Conservation (phyloP, 352 stramenopile species). For the Phytophthora pini region DNA sequence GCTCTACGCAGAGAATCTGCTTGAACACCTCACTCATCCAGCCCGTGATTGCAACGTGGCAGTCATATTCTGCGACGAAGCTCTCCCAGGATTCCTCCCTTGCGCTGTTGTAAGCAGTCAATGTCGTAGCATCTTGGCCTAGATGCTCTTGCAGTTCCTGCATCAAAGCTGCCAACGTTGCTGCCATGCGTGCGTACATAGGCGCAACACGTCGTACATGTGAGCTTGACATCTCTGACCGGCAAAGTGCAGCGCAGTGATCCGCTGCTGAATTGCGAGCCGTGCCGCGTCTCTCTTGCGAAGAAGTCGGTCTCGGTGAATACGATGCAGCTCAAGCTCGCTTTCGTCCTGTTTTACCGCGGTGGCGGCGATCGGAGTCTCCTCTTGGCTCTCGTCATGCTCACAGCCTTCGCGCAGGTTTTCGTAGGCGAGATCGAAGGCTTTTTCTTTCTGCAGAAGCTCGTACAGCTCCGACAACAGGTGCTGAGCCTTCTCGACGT, state of each 20-base stretch:
- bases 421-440: conserved; percentile 38
- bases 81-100: conserved; percentile 10
- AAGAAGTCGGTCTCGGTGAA: conserved; percentile 26
- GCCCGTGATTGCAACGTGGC: conserved; percentile 33
- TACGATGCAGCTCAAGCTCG: conserved; percentile 8
- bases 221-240: conserved; percentile 41
- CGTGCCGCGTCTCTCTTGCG: conserved; percentile 36
- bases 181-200: conserved; percentile 34
- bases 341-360: neutral
- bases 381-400: neutral
- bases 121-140: neutral
- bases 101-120: neutral
- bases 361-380: no score
- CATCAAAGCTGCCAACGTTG: conserved; percentile 12
- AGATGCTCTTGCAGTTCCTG: conserved; percentile 27
- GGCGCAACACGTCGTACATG: conserved; percentile 22
- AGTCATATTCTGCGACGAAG: conserved; percentile 24
- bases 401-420: conserved; percentile 20
- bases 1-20: conserved; percentile 44
- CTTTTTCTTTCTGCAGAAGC: conserved; percentile 48
- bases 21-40: conserved; percentile 59
- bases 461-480: conserved; percentile 54
- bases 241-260: conserved; percentile 48
- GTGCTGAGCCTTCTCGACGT: conserved; percentile 46
- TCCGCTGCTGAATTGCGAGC: conserved; percentile 35